Evolutionary conservation across 78 protist genomes (phyloP).

Genomic region (Dictyostelium brefeldianum): DNA sequence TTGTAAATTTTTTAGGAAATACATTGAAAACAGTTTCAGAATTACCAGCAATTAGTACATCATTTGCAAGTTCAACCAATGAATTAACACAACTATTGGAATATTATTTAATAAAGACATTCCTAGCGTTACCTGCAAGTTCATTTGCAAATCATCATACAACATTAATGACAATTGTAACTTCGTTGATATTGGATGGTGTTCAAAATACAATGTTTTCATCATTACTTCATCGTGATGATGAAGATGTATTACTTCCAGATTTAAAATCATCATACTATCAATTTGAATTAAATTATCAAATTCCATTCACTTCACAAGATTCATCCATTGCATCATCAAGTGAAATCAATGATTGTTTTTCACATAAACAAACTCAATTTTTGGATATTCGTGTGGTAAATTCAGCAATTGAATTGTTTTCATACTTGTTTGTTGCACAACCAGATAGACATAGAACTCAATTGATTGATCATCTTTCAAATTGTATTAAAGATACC

Average conservation of each 20-base stretch:
- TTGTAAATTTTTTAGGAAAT: slow-evolving; percentile 30
- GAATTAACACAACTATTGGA: slow-evolving; percentile 61
- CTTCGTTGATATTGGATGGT: slow-evolving; percentile 57
- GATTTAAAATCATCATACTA: slow-evolving; percentile 31
- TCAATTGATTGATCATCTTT: slow-evolving; percentile 55
- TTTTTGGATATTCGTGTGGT: slow-evolving; percentile 50
- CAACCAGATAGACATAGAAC: slow-evolving; percentile 76
- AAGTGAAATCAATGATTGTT: slow-evolving; percentile 32
- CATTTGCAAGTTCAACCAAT: slow-evolving; percentile 70
- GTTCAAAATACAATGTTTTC: slow-evolving; percentile 22
- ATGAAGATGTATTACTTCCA: slow-evolving; percentile 45
- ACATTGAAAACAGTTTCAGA: slow-evolving; percentile 67
- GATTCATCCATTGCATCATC: slow-evolving; percentile 31
- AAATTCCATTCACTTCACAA: slow-evolving; percentile 52
- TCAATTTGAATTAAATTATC: slow-evolving; percentile 34
- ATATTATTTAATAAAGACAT: slow-evolving; percentile 25
- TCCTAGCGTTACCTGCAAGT: slow-evolving; percentile 32
- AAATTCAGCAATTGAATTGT: slow-evolving; percentile 42
- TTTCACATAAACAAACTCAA: slow-evolving; percentile 6
- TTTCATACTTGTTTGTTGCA: slow-evolving; percentile 14
- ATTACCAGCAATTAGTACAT: slow-evolving; percentile 52
- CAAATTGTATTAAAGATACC: slow-evolving; percentile 43
- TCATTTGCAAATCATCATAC: slow-evolving; percentile 43
- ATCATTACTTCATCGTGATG: slow-evolving; percentile 41
- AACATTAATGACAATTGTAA: slow-evolving; percentile 50